These are phyloP conservation scores for Crassisporium funariophilum DNA, from an alignment of 768 basidiomycete genomes.

Conservation along the genomic window DNA sequence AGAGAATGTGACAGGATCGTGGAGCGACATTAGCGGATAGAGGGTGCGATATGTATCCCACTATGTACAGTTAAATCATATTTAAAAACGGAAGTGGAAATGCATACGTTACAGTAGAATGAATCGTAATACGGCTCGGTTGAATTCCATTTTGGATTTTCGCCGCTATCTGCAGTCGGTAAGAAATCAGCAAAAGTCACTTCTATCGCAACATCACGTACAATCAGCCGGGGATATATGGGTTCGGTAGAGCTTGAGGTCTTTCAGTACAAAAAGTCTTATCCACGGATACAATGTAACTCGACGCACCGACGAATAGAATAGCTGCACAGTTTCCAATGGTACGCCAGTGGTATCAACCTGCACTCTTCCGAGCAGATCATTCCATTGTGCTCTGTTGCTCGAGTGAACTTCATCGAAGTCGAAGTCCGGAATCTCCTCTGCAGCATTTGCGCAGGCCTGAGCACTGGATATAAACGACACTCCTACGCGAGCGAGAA, in stretches of 20 bases:
- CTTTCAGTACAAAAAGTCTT: not conserved
- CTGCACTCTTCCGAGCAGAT: conserved; percentile 54
- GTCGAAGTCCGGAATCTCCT: conserved; percentile 60
- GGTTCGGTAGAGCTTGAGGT: conserved; percentile 52
- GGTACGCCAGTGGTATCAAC: conserved; percentile 51
- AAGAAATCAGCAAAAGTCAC: not conserved
- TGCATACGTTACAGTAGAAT: conserved; percentile 61
- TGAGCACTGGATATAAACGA: conserved; percentile 63
- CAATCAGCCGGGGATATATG: conserved; percentile 69
- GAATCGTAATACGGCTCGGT: conserved; percentile 69
- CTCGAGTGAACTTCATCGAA: conserved; percentile 50
- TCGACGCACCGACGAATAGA: conserved; percentile 58
- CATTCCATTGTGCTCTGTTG: conserved; percentile 55
- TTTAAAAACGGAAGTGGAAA: not conserved
- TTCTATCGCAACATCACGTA: conserved; percentile 28
- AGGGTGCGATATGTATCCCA: conserved; percentile 70
- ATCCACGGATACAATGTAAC: not conserved
- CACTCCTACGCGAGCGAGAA: conserved; percentile 65
- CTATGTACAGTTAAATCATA: conserved; percentile 26
- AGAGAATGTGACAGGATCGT: conserved; percentile 61
- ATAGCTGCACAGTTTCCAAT: conserved; percentile 49
- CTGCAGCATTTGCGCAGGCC: conserved; percentile 61
- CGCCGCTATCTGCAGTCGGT: conserved; percentile 60
- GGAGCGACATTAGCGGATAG: conserved; percentile 63
- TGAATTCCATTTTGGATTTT: conserved; percentile 66